Percentiles rank a stretch among this genome's conserved stretches.
Conservation (phyloP, 1,284 basidiomycete genomes). For the Ustilago loliicola region DNA sequence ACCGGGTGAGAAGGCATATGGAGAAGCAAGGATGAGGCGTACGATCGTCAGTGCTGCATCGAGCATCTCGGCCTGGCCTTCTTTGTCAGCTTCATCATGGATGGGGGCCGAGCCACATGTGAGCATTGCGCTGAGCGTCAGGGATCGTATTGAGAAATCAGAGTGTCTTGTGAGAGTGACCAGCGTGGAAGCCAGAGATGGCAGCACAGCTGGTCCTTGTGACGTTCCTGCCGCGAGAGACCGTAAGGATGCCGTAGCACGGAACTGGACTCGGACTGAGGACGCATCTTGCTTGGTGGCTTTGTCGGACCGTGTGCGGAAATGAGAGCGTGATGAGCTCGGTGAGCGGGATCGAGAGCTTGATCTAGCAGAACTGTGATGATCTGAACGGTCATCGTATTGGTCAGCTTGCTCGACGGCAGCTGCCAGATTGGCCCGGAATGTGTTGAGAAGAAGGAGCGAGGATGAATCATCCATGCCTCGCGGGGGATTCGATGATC, state of each 20-base stretch:
- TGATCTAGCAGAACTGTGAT: not conserved
- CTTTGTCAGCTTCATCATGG: slow-evolving; percentile 3
- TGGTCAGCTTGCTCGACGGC: slow-evolving; percentile 10
- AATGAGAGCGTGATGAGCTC: slow-evolving; percentile 16
- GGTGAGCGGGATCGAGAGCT: slow-evolving; percentile 12
- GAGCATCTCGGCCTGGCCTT: slow-evolving; percentile 31
- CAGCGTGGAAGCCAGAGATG: slow-evolving; percentile 42
- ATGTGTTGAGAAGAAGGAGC: slow-evolving; percentile 52
- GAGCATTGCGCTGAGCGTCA: slow-evolving; percentile 42
- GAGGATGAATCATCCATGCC: slow-evolving; percentile 28
- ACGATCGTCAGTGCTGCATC: slow-evolving; percentile 42
- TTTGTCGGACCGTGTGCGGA: not conserved
- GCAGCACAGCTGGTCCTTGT: slow-evolving; percentile 26
- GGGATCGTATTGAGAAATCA: slow-evolving; percentile 25
- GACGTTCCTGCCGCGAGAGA: slow-evolving; percentile 33
- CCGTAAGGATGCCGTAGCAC: slow-evolving; percentile 23
- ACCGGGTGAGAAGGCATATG: slow-evolving; percentile 32
- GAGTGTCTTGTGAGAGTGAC: slow-evolving; percentile 36
- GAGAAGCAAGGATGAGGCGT: slow-evolving; percentile 35
- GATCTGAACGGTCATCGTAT: not conserved
- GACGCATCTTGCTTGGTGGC: not conserved
- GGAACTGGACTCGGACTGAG: not conserved
- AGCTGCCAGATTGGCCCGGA: slow-evolving; percentile 28
- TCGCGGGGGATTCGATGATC: not conserved
- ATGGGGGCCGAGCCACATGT: slow-evolving; percentile 1